Base-by-base conservation (phyloP, 2,329 filamentous ascomycete genomes). In the Chaetomium globosum region DNA sequence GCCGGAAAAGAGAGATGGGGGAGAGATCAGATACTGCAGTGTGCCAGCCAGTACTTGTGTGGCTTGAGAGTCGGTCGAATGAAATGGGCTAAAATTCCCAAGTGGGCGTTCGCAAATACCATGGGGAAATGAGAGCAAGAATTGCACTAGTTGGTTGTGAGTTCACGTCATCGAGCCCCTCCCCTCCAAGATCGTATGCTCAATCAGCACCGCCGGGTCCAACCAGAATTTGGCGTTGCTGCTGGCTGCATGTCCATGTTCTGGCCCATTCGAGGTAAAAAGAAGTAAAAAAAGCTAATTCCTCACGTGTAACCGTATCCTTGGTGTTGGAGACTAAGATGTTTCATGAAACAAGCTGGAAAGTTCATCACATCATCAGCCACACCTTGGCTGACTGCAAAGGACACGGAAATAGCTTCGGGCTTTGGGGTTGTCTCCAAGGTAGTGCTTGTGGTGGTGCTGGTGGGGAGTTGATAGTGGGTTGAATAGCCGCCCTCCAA, bases 401-500 rank as follows among this genome's bases (percentile, higher is more conserved):
- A 55, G 49, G 48, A 59, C 55, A 59, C 62, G 49, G 56, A 39
- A 59, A 64, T 55, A 64, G 33, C 30, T 13, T 57, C 28, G 43
- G 19, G 12, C 46, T 10, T 31, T 31, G 33, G 39, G 39, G 33
- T 36, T 12, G 5, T 43, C 13, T 43, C 39, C 16, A 31, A 19
- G 26, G 26, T 33, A 19, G n/a, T 48, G 26, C 36, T 36, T 23
- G 16, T 43, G 46, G 28, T 19, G 4, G 46, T 43, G 39, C 16
- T 43, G 7, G n/a, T 51, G 57, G 26, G 9, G 51, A 16, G 12
- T 26, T 30, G 52, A 48, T 7, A 36, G 46, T 21, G 46, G 46
- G 8, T 9, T 21, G 57, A 26, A 54, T 63, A 64, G 57, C 53
- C 61, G 58, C 61, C 52, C 57, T 59, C 65, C 65, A 64, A 64